Evolutionary conservation across 2,329 filamentous ascomycete genomes (phyloP), one percentile per base, ranked within the genome.

Genomic region (Trichocomaceae sp.): DNA sequence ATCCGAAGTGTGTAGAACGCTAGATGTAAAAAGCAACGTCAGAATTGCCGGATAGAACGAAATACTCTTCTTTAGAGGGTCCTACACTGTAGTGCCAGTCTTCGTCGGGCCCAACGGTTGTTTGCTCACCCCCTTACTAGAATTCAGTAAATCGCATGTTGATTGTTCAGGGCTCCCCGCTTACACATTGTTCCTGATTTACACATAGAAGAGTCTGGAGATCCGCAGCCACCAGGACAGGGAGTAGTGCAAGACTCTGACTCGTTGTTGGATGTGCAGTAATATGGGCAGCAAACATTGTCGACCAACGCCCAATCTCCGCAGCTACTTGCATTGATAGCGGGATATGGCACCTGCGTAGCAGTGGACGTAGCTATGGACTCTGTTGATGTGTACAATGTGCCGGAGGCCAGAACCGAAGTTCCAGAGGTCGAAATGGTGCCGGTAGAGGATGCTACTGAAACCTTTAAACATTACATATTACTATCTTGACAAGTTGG

Each of bases 181-280:
- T 49, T 37, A 54, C 52, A 54, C 52, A 54, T 54, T 8, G 47
- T 54, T 26, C 52, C 52, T 8, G 52, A 54, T 45, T 35, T 49
- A 10, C 52, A 54, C 52, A 54, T 54, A 6, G 52, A 54, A 42
- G 52, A 49, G n/a, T 23, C 17, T n/a, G 52, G 52, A 0, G 52
- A 48, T 13, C 52, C 26, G 17, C 52, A 54, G 26, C 52, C 47
- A 8, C 52, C 52, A 26, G 52, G 48, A 17, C 52, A 54, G 23
- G 52, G 42, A 37, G 22, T 45, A 13, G 39, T n/a, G 26, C 52
- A 54, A 1, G 37, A 2, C 15, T 54, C 52, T n/a, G 52, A 54
- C 39, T 54, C 52, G 29, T 54, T 54, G 22, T 54, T 54, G 9
- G 52, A 54, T 19, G 31, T 35, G 37, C 52, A 54, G 42, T 54